Evolutionary conservation across 2,329 filamentous ascomycete species (phyloP).

Genomic region (Eurotiales sp.): DNA sequence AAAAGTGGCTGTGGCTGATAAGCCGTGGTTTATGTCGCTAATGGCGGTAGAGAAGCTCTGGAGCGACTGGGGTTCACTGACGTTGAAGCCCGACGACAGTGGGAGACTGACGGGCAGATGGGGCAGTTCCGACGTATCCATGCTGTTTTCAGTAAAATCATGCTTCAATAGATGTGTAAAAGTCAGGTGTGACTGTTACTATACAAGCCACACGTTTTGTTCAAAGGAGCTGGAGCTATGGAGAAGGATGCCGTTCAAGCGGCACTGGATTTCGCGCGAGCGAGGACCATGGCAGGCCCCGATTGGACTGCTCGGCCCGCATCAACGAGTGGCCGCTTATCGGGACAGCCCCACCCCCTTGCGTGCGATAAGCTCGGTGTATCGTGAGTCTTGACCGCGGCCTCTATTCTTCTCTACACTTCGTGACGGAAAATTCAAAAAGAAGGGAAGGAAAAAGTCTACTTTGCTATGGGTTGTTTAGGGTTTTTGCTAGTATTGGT

Average conservation of each 20-base stretch:
- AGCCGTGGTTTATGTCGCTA: slow-evolving; percentile 21
- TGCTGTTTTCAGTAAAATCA: too few species aligned
- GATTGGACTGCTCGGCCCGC: slow-evolving; percentile 5
- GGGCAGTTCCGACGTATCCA: slow-evolving; percentile 25
- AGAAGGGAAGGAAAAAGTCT: too few species aligned
- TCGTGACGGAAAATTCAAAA: neutral
- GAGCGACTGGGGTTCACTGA: slow-evolving; percentile 25
- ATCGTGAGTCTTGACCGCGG: neutral
- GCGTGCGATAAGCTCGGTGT: slow-evolving; percentile 3
- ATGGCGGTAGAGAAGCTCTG: slow-evolving; percentile 24
- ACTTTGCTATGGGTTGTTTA: too few species aligned
- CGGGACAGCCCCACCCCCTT: neutral
- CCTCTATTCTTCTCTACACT: too few species aligned
- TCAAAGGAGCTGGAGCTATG: neutral
- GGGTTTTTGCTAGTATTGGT: too few species aligned
- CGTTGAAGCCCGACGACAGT: slow-evolving; percentile 21
- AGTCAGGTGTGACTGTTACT: too few species aligned
- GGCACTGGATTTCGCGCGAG: slow-evolving; percentile 15
- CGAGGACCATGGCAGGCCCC: neutral
- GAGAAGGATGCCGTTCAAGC: slow-evolving; percentile 15
- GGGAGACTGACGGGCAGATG: slow-evolving; percentile 19
- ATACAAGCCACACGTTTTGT: neutral
- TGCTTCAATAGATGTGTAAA: neutral
- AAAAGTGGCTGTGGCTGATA: slow-evolving; percentile 5
- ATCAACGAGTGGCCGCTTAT: slow-evolving; percentile 9